Conservation (phyloP, 495 filamentous ascomycete species). For the Hypoxylon fragiforme region DNA sequence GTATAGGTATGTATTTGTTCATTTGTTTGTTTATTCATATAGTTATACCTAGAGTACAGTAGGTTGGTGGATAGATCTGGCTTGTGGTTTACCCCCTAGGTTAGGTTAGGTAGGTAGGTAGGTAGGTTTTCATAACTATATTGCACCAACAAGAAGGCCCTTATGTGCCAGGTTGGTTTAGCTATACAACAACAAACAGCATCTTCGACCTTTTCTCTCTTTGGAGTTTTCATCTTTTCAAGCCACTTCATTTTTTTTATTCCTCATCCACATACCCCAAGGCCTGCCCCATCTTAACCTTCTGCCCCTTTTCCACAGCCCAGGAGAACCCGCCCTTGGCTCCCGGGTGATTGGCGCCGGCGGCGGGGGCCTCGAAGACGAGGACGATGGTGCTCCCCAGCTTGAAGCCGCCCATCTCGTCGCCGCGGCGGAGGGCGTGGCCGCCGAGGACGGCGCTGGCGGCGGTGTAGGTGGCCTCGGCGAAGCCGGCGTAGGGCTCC, state of each 20-base stretch:
- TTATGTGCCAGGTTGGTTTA: too few relatives aligned
- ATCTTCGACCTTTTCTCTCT: neutral
- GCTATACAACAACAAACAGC: too few relatives aligned
- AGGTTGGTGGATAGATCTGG: too few relatives aligned
- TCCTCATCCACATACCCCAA: constrained; percentile 62
- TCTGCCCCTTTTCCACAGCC: constrained; percentile 81
- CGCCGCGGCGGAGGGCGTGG: constrained; percentile 79
- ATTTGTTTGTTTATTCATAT: too few relatives aligned
- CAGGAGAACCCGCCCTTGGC: constrained; percentile 82
- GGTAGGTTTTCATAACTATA: too few relatives aligned
- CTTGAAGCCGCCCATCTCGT: constrained; percentile 98
- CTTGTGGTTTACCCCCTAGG: too few relatives aligned
- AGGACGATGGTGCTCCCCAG: constrained; percentile 94
- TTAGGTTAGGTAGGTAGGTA: too few relatives aligned
- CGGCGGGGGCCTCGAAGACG: constrained; percentile 91
- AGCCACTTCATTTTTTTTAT: neutral
- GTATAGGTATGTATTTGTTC: too few relatives aligned
- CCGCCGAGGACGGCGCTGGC: constrained; percentile 79
- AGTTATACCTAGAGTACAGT: too few relatives aligned
- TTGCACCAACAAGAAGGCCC: too few relatives aligned
- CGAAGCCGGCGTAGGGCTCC: constrained; percentile 81
- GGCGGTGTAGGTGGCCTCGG: constrained; percentile 83
- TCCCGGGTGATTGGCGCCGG: constrained; percentile 61
- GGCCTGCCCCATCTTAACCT: constrained; percentile 83
- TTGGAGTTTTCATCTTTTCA: neutral